These are phyloP conservation scores for Larix kaempferi DNA, from an alignment of 75 land plant genomes.

Conservation along the genomic window DNA sequence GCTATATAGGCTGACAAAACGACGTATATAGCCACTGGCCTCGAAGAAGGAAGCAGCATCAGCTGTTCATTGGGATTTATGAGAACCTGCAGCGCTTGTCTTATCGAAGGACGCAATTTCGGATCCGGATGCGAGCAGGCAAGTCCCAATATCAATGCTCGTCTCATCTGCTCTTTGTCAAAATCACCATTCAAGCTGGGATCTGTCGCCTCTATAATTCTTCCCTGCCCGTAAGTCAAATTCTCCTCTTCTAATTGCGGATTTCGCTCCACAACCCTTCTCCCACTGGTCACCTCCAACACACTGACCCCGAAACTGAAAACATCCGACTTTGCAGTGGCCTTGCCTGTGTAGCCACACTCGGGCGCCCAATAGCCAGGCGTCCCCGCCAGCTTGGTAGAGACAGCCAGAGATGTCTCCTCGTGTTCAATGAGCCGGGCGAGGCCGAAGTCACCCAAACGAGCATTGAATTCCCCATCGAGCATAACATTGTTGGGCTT, in stretches of 20 bases:
- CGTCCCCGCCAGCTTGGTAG: constrained; percentile 24
- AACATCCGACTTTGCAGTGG: constrained; percentile 22
- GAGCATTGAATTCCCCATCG: constrained; percentile 4
- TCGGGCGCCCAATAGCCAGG: constrained; percentile 30
- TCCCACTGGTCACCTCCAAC: constrained; percentile 7
- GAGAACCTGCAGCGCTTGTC: constrained; percentile 19
- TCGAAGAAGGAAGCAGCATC: neutral
- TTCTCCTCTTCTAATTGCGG: constrained; percentile 33
- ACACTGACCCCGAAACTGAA: constrained; percentile 10
- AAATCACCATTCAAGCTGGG: neutral
- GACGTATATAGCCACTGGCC: neutral
- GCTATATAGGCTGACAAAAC: neutral
- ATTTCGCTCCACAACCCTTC: constrained; percentile 43
- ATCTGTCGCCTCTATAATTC: neutral
- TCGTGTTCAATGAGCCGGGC: neutral
- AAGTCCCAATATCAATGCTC: neutral
- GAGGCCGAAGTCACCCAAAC: constrained; percentile 12
- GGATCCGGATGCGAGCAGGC: neutral
- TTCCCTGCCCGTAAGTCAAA: constrained; percentile 33
- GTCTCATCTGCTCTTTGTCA: neutral
- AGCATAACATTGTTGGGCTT: constrained; percentile 8
- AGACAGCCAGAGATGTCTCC: neutral
- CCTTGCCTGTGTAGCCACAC: constrained; percentile 12
- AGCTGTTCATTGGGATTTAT: neutral
- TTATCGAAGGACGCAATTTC: neutral